Evolutionary conservation across 2,329 filamentous ascomycete genomes (phyloP), one percentile per base, ranked within the genome.

Genomic region (Plenodomus lindquistii): DNA sequence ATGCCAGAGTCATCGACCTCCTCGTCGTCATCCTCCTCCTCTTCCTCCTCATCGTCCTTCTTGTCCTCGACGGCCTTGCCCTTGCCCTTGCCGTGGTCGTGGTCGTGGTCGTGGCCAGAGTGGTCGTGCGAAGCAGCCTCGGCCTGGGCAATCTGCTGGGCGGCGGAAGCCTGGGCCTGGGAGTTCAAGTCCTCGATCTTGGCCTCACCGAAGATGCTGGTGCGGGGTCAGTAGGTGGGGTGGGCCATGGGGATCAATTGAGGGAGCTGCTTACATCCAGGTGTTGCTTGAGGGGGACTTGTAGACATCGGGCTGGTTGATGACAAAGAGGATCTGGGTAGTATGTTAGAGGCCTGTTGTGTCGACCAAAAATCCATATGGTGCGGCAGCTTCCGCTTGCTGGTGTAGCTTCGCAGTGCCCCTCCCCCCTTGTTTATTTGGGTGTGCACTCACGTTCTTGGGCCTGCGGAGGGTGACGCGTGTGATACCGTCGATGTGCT

Each of bases 181-280:
- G 94, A 95, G 87, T 97, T 99, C 72, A 97, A 84, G 79, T 99
- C 95, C 85, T 99, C 94, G 63, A 99, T 97, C 89, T 99, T 99
- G 74, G 95, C 94, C 84, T 99, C 95, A 77, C 94, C 94, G 75
- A 99, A 99, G 78, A 97, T 95, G 80, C 93, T 97, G 66, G 50
- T 63, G 54, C 42, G 52, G 50, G 58, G 62, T 66, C 50, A 71
- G 54, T 49, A 53, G 40, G 46, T 43, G 37, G 42, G 31, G 46
- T 19, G 22, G 18, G 47, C 36, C 37, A 55, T 53, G 46, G 46
- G 35, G 35, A 34, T 24, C 38, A n/a, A 47, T 22, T n/a, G 20
- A 9, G 16, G 6, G 16, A 46, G 77, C 91, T 85, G 77, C 91
- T 85, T 80, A 97, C 93, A 99, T 99, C 85, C 93, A 99, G 75